Conservation (phyloP, 495 filamentous ascomycete genomes). For the Lophiostoma macrostomum region DNA sequence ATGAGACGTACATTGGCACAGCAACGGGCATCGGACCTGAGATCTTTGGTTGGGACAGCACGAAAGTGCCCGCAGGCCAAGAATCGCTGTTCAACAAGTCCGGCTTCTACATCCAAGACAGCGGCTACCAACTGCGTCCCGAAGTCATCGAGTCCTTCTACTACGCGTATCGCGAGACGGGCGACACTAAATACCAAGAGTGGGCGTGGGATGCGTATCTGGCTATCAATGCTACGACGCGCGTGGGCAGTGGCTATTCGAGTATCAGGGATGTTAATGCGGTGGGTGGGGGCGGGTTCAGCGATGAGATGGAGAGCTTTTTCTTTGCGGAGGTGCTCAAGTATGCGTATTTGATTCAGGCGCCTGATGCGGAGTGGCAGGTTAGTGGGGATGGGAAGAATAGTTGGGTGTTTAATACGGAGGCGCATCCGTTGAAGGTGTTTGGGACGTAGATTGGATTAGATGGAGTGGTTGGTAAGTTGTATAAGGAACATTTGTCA, state of each 20-base stretch:
- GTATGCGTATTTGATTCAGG: conserved; percentile 72
- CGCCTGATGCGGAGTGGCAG: conserved; percentile 59
- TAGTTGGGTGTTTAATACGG: conserved; percentile 78
- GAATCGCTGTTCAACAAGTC: conserved; percentile 56
- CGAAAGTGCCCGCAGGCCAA: conserved; percentile 48
- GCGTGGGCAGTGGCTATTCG: conserved; percentile 64
- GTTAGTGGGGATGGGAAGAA: conserved; percentile 57
- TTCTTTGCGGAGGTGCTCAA: conserved; percentile 89
- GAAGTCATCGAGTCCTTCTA: conserved; percentile 88
- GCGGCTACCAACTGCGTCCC: conserved; percentile 68
- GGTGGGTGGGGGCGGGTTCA: conserved; percentile 52
- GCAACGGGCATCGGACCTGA: conserved; percentile 78
- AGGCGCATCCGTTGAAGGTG: conserved; percentile 75
- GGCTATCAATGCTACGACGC: conserved; percentile 63
- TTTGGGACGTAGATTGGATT: too few relatives aligned
- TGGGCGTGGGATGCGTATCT: conserved; percentile 84
- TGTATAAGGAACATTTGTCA: too few relatives aligned
- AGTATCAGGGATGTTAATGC: conserved; percentile 65
- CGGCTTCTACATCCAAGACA: conserved; percentile 71
- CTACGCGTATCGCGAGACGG: conserved; percentile 79
- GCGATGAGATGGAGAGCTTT: conserved; percentile 81
- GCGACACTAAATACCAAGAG: conserved; percentile 50
- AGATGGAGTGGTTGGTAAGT: too few relatives aligned
- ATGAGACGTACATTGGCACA: conserved; percentile 67
- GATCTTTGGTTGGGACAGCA: conserved; percentile 63